Conservation (phyloP, 805 yeast genomes). For the Zygotorulaspora florentina region DNA sequence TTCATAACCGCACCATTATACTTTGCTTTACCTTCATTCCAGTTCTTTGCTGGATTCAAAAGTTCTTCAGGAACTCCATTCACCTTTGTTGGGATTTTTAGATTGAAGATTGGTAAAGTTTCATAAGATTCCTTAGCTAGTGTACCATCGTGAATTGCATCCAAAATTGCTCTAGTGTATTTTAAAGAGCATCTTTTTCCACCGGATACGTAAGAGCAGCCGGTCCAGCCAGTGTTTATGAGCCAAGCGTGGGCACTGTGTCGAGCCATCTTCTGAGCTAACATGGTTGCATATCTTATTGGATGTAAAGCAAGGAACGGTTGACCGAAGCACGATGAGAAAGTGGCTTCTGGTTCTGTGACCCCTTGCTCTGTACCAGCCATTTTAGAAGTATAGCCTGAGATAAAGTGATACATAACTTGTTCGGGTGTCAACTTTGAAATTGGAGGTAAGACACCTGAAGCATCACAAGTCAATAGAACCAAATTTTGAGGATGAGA, state of each 20-base stretch:
- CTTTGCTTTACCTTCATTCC: conserved; percentile 59
- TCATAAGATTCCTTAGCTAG: conserved; percentile 78
- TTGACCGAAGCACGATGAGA: conserved; percentile 98
- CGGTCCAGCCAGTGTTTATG: conserved; percentile 98
- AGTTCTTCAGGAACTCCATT: conserved; percentile 74
- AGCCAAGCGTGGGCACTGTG: conserved; percentile 94
- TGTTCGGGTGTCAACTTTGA: conserved; percentile 90
- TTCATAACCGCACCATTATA: conserved; percentile 53
- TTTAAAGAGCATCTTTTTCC: conserved; percentile 97
- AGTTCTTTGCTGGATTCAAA: conserved; percentile 79
- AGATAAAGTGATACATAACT: conserved; percentile 98
- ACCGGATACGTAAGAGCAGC: conserved; percentile 85
- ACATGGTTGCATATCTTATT: conserved; percentile 94
- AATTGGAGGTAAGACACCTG: conserved; percentile 97
- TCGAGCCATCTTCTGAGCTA: conserved; percentile 83
- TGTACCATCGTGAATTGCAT: conserved; percentile 89
- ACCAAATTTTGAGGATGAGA: conserved; percentile 89
- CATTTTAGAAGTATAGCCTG: conserved; percentile 98
- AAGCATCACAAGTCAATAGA: conserved; percentile 93
- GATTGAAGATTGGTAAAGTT: conserved; percentile 78
- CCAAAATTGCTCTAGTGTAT: conserved; percentile 94
- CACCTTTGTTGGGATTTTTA: conserved; percentile 78
- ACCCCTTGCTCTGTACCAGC: conserved; percentile 99
- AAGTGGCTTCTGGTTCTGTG: conserved; percentile 96
- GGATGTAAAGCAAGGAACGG: conserved; percentile 98